Evolutionary conservation across 257 asterid genomes (phyloP).

Genomic region (Sherardia arvensis): DNA sequence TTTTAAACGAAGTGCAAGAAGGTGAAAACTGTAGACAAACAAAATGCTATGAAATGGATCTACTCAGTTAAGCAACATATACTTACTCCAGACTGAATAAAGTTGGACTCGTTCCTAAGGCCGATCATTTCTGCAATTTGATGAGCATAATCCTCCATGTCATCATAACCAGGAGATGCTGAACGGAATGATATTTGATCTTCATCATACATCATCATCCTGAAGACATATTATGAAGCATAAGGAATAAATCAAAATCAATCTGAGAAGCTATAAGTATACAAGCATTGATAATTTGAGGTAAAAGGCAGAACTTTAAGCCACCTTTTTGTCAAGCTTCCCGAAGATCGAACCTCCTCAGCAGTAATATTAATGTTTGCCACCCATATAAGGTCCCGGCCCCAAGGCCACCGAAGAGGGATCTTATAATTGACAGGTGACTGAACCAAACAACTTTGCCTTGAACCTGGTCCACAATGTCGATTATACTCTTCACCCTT

Average conservation of each 20-base stretch:
- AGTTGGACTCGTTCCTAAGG: conserved; percentile 74
- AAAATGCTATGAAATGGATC: neutral
- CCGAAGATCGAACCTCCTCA: conserved; percentile 91
- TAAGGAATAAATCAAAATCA: conserved; percentile 5
- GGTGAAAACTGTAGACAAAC: neutral
- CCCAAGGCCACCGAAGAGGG: conserved; percentile 94
- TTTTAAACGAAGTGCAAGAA: neutral
- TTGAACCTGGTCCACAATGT: conserved; percentile 42
- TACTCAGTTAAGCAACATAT: conserved; percentile 6
- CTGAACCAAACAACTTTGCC: conserved; percentile 75
- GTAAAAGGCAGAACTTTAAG: conserved; percentile 18
- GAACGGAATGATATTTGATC: conserved; percentile 95
- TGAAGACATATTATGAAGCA: conserved; percentile 18
- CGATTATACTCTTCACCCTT: conserved; percentile 66
- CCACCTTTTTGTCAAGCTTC: conserved; percentile 91
- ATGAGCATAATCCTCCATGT: conserved; percentile 87
- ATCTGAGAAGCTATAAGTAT: neutral
- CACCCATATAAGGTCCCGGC: conserved; percentile 92
- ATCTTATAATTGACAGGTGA: conserved; percentile 74
- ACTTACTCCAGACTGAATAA: conserved; percentile 87
- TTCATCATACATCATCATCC: conserved; percentile 99
- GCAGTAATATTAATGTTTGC: conserved; percentile 98
- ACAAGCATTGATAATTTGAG: neutral
- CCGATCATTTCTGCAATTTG: conserved; percentile 98
- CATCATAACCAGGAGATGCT: conserved; percentile 79